A percentile compares a stretch with the other conserved stretches of the same genome.
Conservation (phyloP, 768 basidiomycete species). For the Lactarius pseudohatsudake region DNA sequence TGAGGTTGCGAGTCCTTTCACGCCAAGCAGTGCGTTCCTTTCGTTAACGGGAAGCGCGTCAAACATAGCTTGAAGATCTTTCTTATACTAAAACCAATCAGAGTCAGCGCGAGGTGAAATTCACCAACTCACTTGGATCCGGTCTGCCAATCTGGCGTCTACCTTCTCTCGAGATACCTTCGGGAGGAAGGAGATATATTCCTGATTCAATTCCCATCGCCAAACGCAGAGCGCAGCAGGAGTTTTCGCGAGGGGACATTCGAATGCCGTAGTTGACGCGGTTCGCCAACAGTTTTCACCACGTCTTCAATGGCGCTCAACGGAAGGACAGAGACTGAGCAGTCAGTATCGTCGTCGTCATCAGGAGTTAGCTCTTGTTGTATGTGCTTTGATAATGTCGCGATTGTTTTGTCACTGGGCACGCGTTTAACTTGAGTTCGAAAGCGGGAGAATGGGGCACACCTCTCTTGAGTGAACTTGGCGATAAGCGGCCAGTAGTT, state of each 20-base stretch:
- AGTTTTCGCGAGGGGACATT: conserved; percentile 50
- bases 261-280: conserved; percentile 84
- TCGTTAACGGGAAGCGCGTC: conserved; percentile 58
- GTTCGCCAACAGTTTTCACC: conserved; percentile 59
- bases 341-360: conserved; percentile 54
- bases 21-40: conserved; percentile 51
- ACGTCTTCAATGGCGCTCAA: conserved; percentile 55
- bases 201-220: conserved; percentile 81
- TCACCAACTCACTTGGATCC: conserved; percentile 53
- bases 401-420: conserved; percentile 68
- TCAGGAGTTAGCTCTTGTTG: conserved; percentile 67
- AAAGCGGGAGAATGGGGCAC: conserved; percentile 22
- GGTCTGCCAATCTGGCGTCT: conserved; percentile 59
- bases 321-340: conserved; percentile 42
- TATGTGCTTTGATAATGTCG: conserved; percentile 64
- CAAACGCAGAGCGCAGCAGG: conserved; percentile 71
- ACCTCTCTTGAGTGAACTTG: conserved; percentile 88
- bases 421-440: conserved; percentile 12
- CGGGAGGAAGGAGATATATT: conserved; percentile 62
- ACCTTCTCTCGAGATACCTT: conserved; percentile 63
- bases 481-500: conserved; percentile 74
- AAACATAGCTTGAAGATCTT: conserved; percentile 54
- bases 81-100: conserved; percentile 50
- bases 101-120: not conserved
- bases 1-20: conserved; percentile 41